A percentile compares a stretch with the other conserved stretches of the same genome.
Evolutionary conservation across 257 asterid species (phyloP).

Genomic region (Solanum peruvianum): DNA sequence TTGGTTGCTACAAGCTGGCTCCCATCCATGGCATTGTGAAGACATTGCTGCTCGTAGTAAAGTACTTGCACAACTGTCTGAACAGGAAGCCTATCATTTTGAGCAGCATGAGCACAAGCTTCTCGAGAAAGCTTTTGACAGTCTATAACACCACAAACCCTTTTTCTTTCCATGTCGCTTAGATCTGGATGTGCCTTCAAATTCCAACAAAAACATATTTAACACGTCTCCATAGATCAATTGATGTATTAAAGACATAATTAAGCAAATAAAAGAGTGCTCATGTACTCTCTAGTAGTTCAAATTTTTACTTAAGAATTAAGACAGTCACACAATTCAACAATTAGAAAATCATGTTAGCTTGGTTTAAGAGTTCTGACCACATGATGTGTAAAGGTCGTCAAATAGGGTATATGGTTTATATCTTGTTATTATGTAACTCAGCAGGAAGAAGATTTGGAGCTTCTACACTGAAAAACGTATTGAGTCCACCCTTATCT

Average conservation of each 20-base stretch:
- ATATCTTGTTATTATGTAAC: background rate
- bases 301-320: background rate
- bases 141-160: slow-evolving; percentile 80
- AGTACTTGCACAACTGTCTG: slow-evolving; percentile 84
- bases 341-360: background rate
- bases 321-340: background rate
- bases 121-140: slow-evolving; percentile 83
- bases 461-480: background rate
- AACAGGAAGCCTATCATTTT: slow-evolving; percentile 75
- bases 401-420: background rate
- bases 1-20: slow-evolving; percentile 12
- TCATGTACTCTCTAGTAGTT: background rate
- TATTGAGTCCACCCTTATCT: background rate
- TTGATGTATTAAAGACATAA: background rate
- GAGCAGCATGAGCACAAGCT: slow-evolving; percentile 89
- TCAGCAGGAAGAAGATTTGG: too few relatives aligned
- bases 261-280: background rate
- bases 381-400: background rate
- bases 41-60: slow-evolving; percentile 81
- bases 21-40: slow-evolving; percentile 48
- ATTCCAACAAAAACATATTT: background rate
- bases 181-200: slow-evolving; percentile 72
- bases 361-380: background rate
- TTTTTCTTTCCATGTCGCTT: slow-evolving; percentile 73
- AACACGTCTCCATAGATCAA: background rate